Evolutionary conservation across 2,329 filamentous ascomycete species (phyloP), one percentile per base, ranked within the genome.

Genomic region (Botrytis tulipae): DNA sequence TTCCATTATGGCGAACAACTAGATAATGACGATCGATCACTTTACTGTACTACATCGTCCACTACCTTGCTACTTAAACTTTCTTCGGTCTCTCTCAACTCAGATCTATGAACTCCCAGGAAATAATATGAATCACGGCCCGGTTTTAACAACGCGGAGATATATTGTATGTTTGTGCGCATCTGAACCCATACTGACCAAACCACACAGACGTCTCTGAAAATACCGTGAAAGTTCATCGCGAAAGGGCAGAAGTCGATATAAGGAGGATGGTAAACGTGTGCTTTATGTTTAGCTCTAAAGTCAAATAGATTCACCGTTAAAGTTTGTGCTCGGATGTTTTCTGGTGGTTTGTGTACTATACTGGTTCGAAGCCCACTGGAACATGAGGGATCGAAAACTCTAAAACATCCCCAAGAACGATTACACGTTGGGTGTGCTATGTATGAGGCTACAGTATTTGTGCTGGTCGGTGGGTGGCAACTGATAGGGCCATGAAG

Each of bases 281-380:
- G 48, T 16, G 29, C 37, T 40, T 32, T 6, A n/a, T 32, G 57
- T 10, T 42, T 69, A 57, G 66, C 48, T 67, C 65, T 40, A 67
- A 69, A 42, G 48, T 69, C 48, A 42, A 68, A 69, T 57, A 57
- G 54, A 69, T 62, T 44, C 51, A 51, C 35, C n/a, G 37, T 42
- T 51, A 57, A 46, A 69, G 25, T 57, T 32, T 57, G 16, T 69
- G 66, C 48, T 69, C 66, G 66, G 35, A 69, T 44, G 20, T 42
- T 59, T 69, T 57, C 40, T 3, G 29, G 35, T 42, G 10, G 37
- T 32, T 16, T 57, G 48, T n/a, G 18, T 22, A 25, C 65, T 40
- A 57, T 29, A 42, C 40, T 57, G 37, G 48, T 57, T 69, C 66
- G n/a, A 57, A 40, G 65, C 25, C 35, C 32, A 57, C 35, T 37